Evolutionary conservation across 2,329 filamentous ascomycete species (phyloP), one percentile per base, ranked within the genome.

Genomic region (Trichoderma hamatum): DNA sequence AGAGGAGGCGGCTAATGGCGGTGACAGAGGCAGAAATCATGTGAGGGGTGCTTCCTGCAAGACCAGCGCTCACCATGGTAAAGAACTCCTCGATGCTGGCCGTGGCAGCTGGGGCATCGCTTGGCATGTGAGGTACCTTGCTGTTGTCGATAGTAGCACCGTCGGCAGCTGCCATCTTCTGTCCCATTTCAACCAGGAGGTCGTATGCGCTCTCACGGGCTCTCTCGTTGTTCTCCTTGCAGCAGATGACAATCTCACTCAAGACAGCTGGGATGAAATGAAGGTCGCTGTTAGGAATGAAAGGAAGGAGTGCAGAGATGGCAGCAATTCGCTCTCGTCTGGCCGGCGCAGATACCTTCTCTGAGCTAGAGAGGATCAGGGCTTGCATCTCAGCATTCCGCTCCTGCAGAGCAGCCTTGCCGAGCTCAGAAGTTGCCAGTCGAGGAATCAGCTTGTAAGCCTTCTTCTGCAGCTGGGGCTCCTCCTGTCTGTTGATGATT

Each of bases 11-110:
- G 16, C 94, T 96, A 46, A 99, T 87, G 16, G 96, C 95, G 0
- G 94, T 98, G 77, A 99, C 94, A n/a, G 93, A 94, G 0, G 96
- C 96, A 7, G 93, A 97, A 71, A 98, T 94, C 94, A 98, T 97
- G 82, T 98, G 95, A 36, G 96, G 94, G 13, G 94, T 95, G 74
- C 90, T 92, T 68, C 94, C 95, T 2, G 95, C 96, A 65, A 99
- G 87, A 81, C 96, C 96, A 60, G 96, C 96, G 73, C 93, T 97
- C 34, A 98, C 92, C 96, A 99, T 99, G 67, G 95, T 97, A 82
- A 98, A 93, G 81, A 94, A 98, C 80, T 98, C 96, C 76, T 98
- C 95, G 46, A 99, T 87, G 52, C 87, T 94, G 24, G 96, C 95
- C 3, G 88, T 84, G 4, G 91, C 94, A 36, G 90, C 84, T 2